phyloP scores from a whole-genome alignment of 192 early-diverging fungal species.

The Coemansia sp. region DNA sequence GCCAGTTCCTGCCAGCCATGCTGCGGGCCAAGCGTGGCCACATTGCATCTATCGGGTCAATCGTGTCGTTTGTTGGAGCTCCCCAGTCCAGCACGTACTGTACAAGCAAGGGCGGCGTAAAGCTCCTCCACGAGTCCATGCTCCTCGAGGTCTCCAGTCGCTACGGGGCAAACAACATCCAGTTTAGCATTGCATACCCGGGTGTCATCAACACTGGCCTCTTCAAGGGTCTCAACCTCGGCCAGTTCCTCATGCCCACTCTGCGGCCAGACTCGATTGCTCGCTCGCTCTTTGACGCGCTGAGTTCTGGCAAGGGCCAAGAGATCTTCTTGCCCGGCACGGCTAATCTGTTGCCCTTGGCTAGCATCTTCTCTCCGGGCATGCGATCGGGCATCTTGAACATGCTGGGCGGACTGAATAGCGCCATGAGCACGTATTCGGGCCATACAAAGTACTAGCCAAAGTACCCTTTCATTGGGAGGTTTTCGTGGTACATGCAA shows the following conservation, averaged over 20 bases:
- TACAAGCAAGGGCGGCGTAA: conserved; percentile 75
- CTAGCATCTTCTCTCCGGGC: conserved; percentile 17
- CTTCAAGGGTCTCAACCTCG: conserved; percentile 64
- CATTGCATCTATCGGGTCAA: conserved; percentile 59
- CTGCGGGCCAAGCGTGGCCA: conserved; percentile 70
- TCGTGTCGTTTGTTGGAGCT: conserved; percentile 47
- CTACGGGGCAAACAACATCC: conserved; percentile 63
- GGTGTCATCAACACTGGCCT: conserved; percentile 71
- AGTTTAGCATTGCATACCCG: conserved; percentile 67
- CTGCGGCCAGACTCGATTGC: conserved; percentile 62
- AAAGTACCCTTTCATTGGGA: background rate
- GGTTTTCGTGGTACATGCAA: background rate
- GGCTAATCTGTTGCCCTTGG: conserved; percentile 15
- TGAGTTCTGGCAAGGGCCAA: conserved; percentile 54
- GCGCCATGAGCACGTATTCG: conserved; percentile 33
- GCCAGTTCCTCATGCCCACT: conserved; percentile 63
- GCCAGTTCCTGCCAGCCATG: conserved; percentile 76
- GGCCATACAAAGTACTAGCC: conserved; percentile 41
- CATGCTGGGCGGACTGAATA: conserved; percentile 16
- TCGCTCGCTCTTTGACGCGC: conserved; percentile 55
- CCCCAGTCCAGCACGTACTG: conserved; percentile 69
- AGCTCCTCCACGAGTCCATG: conserved; percentile 69
- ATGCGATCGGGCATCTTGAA: conserved; percentile 20
- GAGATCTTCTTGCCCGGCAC: conserved; percentile 49
- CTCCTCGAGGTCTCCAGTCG: conserved; percentile 67